Evolutionary conservation across 345 rosid species (phyloP), one percentile per base, ranked within the genome.

Genomic region (Hirschfeldia incana): DNA sequence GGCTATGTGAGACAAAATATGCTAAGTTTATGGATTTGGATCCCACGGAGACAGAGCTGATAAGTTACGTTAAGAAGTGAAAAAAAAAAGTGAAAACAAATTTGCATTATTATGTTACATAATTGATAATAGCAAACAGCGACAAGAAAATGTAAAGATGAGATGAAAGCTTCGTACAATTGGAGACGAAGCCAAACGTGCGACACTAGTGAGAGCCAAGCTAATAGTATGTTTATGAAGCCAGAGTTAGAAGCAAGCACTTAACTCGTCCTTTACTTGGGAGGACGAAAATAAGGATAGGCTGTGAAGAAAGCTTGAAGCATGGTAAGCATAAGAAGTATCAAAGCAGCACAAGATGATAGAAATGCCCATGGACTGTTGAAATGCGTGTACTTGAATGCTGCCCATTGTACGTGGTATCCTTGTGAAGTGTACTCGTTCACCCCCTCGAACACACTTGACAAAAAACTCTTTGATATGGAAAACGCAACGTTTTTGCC

Each of bases 401-500:
- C 67, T 13, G 81, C 81, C 72, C 76, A 78, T 0, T 71, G 65
- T 10, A 76, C 72, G 13, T 39, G 72, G 11, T 2, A 77, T 58
- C 42, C 57, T 85, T 85, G 64, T 72, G 80, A 72, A 73, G 82
- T 79, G 76, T 87, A 83, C 62, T 78, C 71, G 28, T 91, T 83
- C 33, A 91, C 87, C 15, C 84, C 88, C 62, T 84, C 78, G 6
- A 88, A 88, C 67, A 85, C 73, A 12, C 72, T 42, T 0, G 83
- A 27, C 27, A 89, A 61, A n/a, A 82, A 88, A 64, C 80, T 82
- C 49, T 17, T 73, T 16, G 80, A 36, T 4, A 89, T 76, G 15
- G 75, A 79, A 7, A 86, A 89, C 1, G 76, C 70, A 5, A 88
- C 81, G 10, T 84, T 90, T 69, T 87, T 86, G 0, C 89, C 84